Evolutionary conservation across 768 basidiomycete genomes (phyloP).

Genomic region (Panaeolus cyanescens): DNA sequence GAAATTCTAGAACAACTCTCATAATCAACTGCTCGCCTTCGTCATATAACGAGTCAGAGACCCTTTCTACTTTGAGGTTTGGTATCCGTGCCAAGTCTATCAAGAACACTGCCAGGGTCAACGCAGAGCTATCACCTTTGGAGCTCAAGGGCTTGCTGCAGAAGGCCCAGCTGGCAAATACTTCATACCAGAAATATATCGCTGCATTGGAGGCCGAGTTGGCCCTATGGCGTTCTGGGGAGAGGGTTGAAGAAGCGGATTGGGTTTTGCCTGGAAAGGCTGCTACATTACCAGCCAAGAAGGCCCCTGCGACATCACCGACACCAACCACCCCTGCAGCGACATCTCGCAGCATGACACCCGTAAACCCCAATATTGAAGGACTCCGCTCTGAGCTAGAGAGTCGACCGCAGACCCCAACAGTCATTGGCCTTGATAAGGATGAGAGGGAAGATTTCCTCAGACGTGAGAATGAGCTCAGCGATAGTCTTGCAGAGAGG

Average conservation of each 20-base stretch:
- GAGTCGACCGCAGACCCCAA: slow-evolving; percentile 91
- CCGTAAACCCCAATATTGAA: slow-evolving; percentile 74
- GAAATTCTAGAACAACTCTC: slow-evolving; percentile 94
- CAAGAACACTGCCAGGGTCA: slow-evolving; percentile 99
- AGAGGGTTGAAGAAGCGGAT: slow-evolving; percentile 77
- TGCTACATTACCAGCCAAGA: slow-evolving; percentile 52
- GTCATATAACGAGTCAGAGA: slow-evolving; percentile 96
- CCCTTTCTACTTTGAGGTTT: slow-evolving; percentile 94
- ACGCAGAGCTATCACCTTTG: slow-evolving; percentile 93
- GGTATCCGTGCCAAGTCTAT: slow-evolving; percentile 99
- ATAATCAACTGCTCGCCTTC: slow-evolving; percentile 99
- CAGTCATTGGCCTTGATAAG: slow-evolving; percentile 85
- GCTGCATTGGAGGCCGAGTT: slow-evolving; percentile 90
- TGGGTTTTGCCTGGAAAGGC: slow-evolving; percentile 77
- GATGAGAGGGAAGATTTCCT: slow-evolving; percentile 98
- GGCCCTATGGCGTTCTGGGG: slow-evolving; percentile 86
- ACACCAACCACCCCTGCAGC: slow-evolving; percentile 58
- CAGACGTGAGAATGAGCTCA: slow-evolving; percentile 94
- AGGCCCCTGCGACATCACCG: slow-evolving; percentile 66
- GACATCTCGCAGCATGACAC: slow-evolving; percentile 62
- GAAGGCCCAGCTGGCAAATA: slow-evolving; percentile 87
- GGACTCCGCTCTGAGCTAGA: slow-evolving; percentile 71
- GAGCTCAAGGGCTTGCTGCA: slow-evolving; percentile 92
- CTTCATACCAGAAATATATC: slow-evolving; percentile 84
- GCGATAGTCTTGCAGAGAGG: slow-evolving; percentile 89